Evolutionary conservation across 225 moss, liverwort and hornwort species (phyloP), one percentile per base, ranked within the genome.

Genomic region (Lunularia cruciata): DNA sequence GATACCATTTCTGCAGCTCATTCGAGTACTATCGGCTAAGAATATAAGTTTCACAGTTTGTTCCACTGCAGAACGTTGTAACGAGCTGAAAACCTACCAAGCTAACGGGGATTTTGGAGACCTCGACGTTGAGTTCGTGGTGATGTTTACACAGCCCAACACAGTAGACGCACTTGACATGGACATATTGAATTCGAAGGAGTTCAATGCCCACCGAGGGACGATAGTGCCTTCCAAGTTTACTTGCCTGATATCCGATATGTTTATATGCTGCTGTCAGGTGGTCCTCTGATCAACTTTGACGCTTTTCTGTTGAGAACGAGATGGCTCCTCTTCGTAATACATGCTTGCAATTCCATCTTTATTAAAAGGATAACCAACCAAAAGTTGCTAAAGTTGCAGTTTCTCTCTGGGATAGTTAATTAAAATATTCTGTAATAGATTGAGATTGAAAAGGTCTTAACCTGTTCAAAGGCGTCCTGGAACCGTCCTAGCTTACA

Each of bases 1-100:
- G 47, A 26, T 18, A 43, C 65, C 65, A 47, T 47, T 49, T 66
- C 19, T 66, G 65, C 65, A 47, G 49, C 65, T 66, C n/a, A 13
- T 66, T 19, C 65, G 28, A 20, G 47, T 30, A 33, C n/a, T 66
- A 3, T 19, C 13, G 6, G 13, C 8, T 18, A 31, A 66, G 32
- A 49, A 49, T 18, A 20, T 66, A 2, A 20, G 28, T 48, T 66
- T 66, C 16, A 66, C 65, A 9, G 18, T 66, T 8, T 33, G 28
- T 8, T 30, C 65, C 3, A 48, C 47, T 8, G 18, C 19, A n/a
- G 30, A 10, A 19, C 47, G 65, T 10, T 47, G 47, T 20, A n/a
- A 18, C 9, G 65, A 66, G 7, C 11, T 66, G 7, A 47, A 31
- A 31, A 16, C 30, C 4, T 49, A 47, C 20, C 20, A n/a, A 48